Evolutionary conservation across 768 basidiomycete genomes (phyloP), one percentile per base, ranked within the genome.

Genomic region (Cystoderma amianthinum): DNA sequence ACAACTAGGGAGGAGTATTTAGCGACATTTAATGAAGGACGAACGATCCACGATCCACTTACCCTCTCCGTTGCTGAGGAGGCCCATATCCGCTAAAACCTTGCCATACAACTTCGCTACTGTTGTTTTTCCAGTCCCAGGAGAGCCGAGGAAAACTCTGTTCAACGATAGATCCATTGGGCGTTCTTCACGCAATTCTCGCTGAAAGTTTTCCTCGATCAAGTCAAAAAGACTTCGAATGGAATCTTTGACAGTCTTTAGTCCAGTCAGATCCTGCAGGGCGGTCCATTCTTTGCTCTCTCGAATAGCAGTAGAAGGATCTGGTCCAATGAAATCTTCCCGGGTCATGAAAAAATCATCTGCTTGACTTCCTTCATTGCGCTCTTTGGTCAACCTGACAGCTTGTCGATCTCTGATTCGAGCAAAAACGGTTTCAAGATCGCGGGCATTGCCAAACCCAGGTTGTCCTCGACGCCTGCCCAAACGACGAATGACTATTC

Each of bases 41-140:
- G 3, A 2, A 15, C 33, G 16, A 32, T 4, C 19, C 10, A 15
- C 17, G 17, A 15, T 10, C 15, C 17, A 17, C 61, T 48, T 43
- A 79, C 82, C 81, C 74, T 85, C 83, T 6, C 79, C 80, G 32
- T 80, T 82, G 53, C 78, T 82, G n/a, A 85, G 52, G n/a, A 85
- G 52, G 3, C 73, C 71, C 1, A 85, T 53, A 37, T 82, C 80
- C 0, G 64, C 71, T 10, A 85, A 55, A 35, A 83, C 76, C 43
- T 71, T 69, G 1, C 83, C 83, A 47, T 85, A 85, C 3, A 82
- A 51, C 48, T 74, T 76, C 0, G 78, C 82, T 0, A 85, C 82
- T 0, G 78, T 78, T 1, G 82, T 85, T 54, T 85, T 85, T 0
- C 82, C 82, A 0, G 82, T 83, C 2, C 82, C 82, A 4, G 82